Evolutionary conservation across 768 basidiomycete species (phyloP), one percentile per base, ranked within the genome.

Genomic region (Suillus americanus): DNA sequence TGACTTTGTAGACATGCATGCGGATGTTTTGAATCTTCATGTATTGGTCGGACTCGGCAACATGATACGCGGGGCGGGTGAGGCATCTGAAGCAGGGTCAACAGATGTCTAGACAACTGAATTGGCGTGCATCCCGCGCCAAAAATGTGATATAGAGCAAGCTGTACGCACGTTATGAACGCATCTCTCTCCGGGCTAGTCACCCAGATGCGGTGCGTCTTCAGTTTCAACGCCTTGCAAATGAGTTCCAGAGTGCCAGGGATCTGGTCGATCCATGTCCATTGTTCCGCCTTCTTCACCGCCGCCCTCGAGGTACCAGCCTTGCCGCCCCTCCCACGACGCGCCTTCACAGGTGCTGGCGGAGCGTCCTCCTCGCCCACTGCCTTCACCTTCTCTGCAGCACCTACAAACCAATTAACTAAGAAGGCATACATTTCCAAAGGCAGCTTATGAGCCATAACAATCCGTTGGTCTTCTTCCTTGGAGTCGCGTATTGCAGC

Each of bases 371-470:
- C 80, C 14, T 83, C 84, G 6, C 79, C 80, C 14, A 81, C 72
- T 7, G 79, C 79, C 51, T 89, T 90, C 64, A 90, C 86, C 68
- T 89, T 91, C 76, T 97, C 95, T 1, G 89, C 90, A 0, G 88
- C 88, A 13, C 80, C 78, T 18, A 93, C 91, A 73, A 96, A 96
- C 95, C 95, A 98, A 65, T 89, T 83, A n/a, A 97, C 77, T 30
- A 98, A 79, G 74, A 99, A 98, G 8, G 90, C 91, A 74, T 94
- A 98, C 82, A 92, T 89, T 75, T 99, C 97, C 65, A 99, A 81
- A 0, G 94, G 86, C 3, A 73, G 67, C 74, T 89, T 92, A 75
- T 95, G 94, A 0, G 80, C 71, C 67, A 83, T 75, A 69, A 85
- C 82, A 2, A 82, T 79, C 63, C 89, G 81, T 64, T 88, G 84